Evolutionary conservation across 148 eudicot genomes (phyloP).

Genomic region (Persicaria tinctoria): DNA sequence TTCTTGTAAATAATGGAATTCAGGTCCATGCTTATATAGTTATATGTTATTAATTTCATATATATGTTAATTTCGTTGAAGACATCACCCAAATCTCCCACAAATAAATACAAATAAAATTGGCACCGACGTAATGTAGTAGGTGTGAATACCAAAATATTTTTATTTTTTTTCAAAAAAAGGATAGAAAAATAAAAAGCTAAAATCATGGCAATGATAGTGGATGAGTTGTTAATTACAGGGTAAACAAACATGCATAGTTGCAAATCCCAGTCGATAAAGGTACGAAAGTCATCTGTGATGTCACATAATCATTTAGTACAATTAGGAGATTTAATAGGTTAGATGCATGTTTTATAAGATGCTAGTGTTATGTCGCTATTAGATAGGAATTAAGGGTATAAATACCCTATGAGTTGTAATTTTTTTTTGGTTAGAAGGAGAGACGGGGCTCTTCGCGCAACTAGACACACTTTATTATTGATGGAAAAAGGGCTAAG

Average conservation of each 20-base stretch:
- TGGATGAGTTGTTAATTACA: neutral
- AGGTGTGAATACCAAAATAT: neutral
- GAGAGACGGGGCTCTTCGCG: too few relatives aligned
- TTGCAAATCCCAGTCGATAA: neutral
- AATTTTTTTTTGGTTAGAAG: too few relatives aligned
- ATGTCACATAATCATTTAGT: neutral
- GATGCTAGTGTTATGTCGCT: too few relatives aligned
- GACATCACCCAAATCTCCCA: neutral
- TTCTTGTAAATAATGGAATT: neutral
- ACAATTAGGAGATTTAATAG: neutral
- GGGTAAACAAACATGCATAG: neutral
- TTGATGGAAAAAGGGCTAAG: too few relatives aligned
- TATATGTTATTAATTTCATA: neutral
- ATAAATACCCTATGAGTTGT: too few relatives aligned
- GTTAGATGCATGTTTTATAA: too few relatives aligned
- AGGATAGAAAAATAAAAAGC: too few relatives aligned
- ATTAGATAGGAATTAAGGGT: too few relatives aligned
- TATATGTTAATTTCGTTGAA: neutral
- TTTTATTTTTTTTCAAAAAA: too few relatives aligned
- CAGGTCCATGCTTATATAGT: neutral
- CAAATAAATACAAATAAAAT: neutral
- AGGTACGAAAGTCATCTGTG: neutral
- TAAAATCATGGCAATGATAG: neutral
- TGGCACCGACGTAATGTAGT: constrained; percentile 1
- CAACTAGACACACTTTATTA: too few relatives aligned